phyloP scores from a whole-genome alignment of 495 filamentous ascomycete genomes.

The Chaetomium cochliodes region DNA sequence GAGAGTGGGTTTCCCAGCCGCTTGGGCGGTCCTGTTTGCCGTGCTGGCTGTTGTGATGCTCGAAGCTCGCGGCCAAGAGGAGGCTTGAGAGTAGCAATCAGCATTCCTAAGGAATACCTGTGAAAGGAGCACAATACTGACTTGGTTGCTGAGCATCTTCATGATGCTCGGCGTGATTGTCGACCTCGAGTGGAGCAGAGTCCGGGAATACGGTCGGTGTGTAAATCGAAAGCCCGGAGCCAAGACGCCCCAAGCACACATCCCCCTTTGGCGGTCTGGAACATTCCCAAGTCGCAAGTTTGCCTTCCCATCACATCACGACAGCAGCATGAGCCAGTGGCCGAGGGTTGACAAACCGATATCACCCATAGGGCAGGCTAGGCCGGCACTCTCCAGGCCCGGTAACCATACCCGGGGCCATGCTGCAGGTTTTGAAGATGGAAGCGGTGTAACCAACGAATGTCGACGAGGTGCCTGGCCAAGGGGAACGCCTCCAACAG shows the following conservation, averaged over 20 bases:
- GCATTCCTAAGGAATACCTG: not conserved
- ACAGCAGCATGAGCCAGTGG: not conserved
- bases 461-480: not conserved
- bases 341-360: not conserved
- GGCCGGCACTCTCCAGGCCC: not conserved
- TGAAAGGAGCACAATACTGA: not conserved
- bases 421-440: not conserved
- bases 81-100: not conserved
- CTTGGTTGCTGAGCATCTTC: not conserved
- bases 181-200: not conserved
- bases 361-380: not conserved
- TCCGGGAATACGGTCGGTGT: not conserved
- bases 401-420: not conserved
- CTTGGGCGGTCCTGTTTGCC: not conserved
- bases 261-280: constrained; percentile 1
- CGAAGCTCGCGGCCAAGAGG: not conserved
- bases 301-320: not conserved
- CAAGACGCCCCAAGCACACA: not conserved
- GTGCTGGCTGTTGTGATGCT: not conserved
- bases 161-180: not conserved
- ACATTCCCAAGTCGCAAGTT: not conserved
- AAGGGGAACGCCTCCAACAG: not conserved
- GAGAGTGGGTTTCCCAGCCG: not conserved
- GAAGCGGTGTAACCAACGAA: not conserved
- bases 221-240: not conserved